Base-by-base conservation (phyloP, 2,329 filamentous ascomycete species). In the Colletotrichum graminicola region DNA sequence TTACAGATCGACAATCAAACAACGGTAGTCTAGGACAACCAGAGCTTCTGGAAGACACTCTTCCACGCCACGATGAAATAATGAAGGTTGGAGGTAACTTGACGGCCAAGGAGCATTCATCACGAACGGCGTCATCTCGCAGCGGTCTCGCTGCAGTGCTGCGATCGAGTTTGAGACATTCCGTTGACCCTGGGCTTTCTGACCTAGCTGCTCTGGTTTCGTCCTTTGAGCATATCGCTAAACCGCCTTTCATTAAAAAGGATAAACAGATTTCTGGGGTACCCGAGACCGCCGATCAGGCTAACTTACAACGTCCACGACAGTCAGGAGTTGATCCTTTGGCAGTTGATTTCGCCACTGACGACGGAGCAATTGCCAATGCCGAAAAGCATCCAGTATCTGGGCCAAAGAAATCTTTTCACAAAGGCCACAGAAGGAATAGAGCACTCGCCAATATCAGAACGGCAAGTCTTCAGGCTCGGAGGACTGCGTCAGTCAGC, bases 161-260 rank as follows among this genome's bases (percentile, higher is more conserved):
- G 12, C 70, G 62, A 26, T 57, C 62, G 16, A 73, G 70, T 39
- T 47, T 73, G 16, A 54, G 66, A 7, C 21, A 59, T 21, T 73
- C 70, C 7, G 47, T 78, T 7, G 76, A 77, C 34, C 77, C 76
- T 32, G 69, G 73, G 0, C 59, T 78, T 26, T 74, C 76, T 7
- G 78, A 80, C 23, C 74, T 77, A 64, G 75, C 76, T n/a, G 77
- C 78, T 26, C 57, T 78, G 11, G 73, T 78, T n/a, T 75, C 76
- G 12, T 77, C 76, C 1, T 76, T 79, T 55, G 76, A 79, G 32
- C 75, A 71, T 3, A 69, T 78, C n/a, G 74, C 75, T 41, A 77
- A 72, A 12, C 73, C 76, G 1, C 73, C 76, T 16, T 74, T 75
- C 55, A 69, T 73, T 11, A 75, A 76, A 54, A 72, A 66, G 6